Percentiles rank a stretch among this genome's conserved stretches.
Evolutionary conservation across 2,329 filamentous ascomycete species (phyloP).

Genomic region (Xylariaceae sp.): DNA sequence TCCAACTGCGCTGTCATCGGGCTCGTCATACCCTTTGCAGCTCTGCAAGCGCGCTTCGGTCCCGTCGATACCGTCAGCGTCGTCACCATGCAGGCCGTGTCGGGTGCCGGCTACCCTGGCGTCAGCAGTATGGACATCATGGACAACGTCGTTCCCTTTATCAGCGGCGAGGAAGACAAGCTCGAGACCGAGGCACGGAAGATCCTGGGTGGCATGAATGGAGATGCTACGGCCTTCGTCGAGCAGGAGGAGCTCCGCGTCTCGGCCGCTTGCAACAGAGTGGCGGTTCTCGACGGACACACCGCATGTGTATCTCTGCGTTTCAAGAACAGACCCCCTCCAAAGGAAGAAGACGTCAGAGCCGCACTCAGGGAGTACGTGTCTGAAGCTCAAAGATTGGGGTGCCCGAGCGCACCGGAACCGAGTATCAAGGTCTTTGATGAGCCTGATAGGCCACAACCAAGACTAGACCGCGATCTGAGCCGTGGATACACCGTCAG

Average conservation of each 20-base stretch:
- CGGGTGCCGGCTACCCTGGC: conserved; percentile 86
- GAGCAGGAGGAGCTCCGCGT: conserved; percentile 74
- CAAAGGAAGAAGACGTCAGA: conserved; percentile 73
- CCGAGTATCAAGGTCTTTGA: conserved; percentile 86
- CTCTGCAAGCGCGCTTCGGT: conserved; percentile 82
- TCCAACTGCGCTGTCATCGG: conserved; percentile 98
- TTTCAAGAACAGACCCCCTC: conserved; percentile 73
- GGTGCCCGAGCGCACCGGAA: conserved; percentile 81
- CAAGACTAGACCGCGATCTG: conserved; percentile 82
- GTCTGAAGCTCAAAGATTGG: conserved; percentile 76
- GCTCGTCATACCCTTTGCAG: conserved; percentile 90
- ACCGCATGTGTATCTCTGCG: conserved; percentile 88
- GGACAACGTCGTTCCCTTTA: conserved; percentile 94
- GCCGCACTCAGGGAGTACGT: conserved; percentile 77
- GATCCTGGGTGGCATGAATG: conserved; percentile 78
- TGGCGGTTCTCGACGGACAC: conserved; percentile 93
- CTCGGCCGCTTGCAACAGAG: conserved; percentile 86
- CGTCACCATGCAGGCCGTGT: conserved; percentile 93
- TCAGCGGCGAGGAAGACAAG: conserved; percentile 93
- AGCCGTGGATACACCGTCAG: conserved; percentile 86
- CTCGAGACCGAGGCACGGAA: conserved; percentile 92
- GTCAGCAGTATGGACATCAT: conserved; percentile 93
- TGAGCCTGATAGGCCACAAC: conserved; percentile 86
- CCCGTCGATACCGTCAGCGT: conserved; percentile 73
- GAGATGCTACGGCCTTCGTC: conserved; percentile 68